Conservation (phyloP, 1,139 yeast species). For the Scheffersomyces segobiensis region DNA sequence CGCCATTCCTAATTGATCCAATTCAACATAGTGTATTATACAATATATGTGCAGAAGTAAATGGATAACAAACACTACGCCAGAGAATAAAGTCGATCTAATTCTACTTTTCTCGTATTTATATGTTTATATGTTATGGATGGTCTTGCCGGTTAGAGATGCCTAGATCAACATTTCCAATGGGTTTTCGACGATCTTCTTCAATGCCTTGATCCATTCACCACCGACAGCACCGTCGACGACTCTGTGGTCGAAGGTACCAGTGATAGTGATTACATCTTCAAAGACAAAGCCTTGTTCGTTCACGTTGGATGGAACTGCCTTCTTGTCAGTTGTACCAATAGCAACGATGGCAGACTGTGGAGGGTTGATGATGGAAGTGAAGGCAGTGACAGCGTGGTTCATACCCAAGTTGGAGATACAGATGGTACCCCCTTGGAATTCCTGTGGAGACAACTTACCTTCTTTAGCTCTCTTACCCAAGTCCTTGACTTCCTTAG, state of each 20-base stretch:
- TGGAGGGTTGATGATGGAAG: constrained; percentile 97
- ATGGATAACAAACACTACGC: neutral
- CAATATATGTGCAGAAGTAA: constrained; percentile 1
- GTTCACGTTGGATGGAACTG: constrained; percentile 88
- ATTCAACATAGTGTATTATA: neutral
- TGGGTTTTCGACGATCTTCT: constrained; percentile 92
- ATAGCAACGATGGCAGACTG: constrained; percentile 92
- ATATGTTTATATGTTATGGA: neutral
- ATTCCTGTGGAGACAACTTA: constrained; percentile 92
- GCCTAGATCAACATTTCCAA: constrained; percentile 79
- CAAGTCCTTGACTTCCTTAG: constrained; percentile 82
- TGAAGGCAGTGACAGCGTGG: constrained; percentile 86
- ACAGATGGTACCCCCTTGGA: constrained; percentile 98
- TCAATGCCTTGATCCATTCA: constrained; percentile 91
- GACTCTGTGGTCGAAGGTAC: constrained; percentile 96
- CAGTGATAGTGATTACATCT: constrained; percentile 87
- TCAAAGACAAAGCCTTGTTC: constrained; percentile 92
- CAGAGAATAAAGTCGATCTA: neutral
- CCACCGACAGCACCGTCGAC: constrained; percentile 98
- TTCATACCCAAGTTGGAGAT: constrained; percentile 99
- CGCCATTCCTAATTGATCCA: neutral
- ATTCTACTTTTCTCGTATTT: neutral
- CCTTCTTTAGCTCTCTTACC: constrained; percentile 96
- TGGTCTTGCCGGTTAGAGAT: neutral
- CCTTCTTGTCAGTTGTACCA: constrained; percentile 90